phyloP scores from a whole-genome alignment of 805 yeast genomes.

The Metschnikowia peoriensis region DNA sequence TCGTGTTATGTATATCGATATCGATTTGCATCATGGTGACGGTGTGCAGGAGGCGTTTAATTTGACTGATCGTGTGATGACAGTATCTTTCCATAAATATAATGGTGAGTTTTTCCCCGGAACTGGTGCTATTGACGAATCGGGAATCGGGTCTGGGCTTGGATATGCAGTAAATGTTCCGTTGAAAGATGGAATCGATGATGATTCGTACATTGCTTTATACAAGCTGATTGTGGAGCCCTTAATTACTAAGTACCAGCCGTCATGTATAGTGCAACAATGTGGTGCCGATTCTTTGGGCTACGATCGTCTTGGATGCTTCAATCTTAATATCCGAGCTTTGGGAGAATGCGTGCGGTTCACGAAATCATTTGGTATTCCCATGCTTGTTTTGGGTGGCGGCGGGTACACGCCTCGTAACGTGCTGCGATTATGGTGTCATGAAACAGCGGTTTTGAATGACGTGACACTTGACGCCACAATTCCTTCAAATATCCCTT shows the following conservation, averaged over 20 bases:
- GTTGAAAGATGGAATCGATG: constrained; percentile 92
- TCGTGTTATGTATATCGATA: constrained; percentile 88
- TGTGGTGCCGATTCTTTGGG: constrained; percentile 97
- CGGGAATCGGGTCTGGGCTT: constrained; percentile 86
- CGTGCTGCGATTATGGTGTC: constrained; percentile 93
- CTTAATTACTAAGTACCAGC: constrained; percentile 87
- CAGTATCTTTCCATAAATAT: constrained; percentile 92
- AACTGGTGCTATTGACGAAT: constrained; percentile 88
- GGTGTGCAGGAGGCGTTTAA: constrained; percentile 98
- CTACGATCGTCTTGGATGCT: constrained; percentile 90
- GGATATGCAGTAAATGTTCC: constrained; percentile 91
- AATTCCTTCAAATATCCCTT: constrained; percentile 69
- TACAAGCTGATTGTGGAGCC: constrained; percentile 88
- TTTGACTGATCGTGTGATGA: constrained; percentile 93
- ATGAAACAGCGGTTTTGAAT: constrained; percentile 80
- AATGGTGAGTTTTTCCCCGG: constrained; percentile 96
- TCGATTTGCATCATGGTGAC: constrained; percentile 95
- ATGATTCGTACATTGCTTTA: constrained; percentile 71
- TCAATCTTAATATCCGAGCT: constrained; percentile 86
- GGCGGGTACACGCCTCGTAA: constrained; percentile 98
- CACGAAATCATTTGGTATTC: constrained; percentile 84
- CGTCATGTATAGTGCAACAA: constrained; percentile 91
- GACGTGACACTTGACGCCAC: constrained; percentile 50
- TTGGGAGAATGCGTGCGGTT: constrained; percentile 95
- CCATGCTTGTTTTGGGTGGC: constrained; percentile 91